These are phyloP conservation scores for Trifolium dubium DNA, from an alignment of 306 rosid species.

Conservation along the genomic window DNA sequence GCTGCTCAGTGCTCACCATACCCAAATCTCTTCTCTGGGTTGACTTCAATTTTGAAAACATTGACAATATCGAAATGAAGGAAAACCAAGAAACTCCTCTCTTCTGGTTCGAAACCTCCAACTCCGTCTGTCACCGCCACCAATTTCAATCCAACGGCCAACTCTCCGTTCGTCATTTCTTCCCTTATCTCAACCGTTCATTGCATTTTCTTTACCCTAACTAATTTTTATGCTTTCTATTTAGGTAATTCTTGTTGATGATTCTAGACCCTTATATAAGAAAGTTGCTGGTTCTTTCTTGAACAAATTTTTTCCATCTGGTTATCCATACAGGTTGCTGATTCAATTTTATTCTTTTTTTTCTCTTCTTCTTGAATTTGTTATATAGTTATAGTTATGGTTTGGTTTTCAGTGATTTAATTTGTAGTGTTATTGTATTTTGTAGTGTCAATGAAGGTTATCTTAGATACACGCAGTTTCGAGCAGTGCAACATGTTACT, in stretches of 20 bases:
- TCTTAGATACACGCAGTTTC: conserved; percentile 89
- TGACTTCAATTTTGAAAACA: background rate
- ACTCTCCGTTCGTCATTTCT: conserved; percentile 61
- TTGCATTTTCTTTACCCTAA: background rate
- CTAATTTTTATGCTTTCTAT: conserved; percentile 10
- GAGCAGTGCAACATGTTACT: conserved; percentile 83
- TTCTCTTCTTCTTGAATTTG: background rate
- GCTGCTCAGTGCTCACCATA: too few species aligned
- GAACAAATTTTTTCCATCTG: conserved; percentile 84
- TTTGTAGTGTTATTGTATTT: conserved; percentile 25
- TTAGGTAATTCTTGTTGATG: conserved; percentile 67
- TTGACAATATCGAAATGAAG: conserved; percentile 44
- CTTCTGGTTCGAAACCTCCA: conserved; percentile 77
- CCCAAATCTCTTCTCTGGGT: too few species aligned
- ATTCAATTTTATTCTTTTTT: background rate
- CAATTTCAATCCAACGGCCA: conserved; percentile 65
- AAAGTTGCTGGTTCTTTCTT: conserved; percentile 70
- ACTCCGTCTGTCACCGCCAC: conserved; percentile 60
- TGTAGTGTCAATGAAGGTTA: conserved; percentile 93
- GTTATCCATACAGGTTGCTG: conserved; percentile 80
- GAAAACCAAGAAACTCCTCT: conserved; percentile 48
- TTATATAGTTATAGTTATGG: background rate
- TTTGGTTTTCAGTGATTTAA: background rate
- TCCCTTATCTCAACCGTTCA: background rate
- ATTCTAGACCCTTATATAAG: conserved; percentile 64